These are phyloP conservation scores for Streptanthus diversifolius DNA, from an alignment of 345 rosid genomes.

Conservation along the genomic window DNA sequence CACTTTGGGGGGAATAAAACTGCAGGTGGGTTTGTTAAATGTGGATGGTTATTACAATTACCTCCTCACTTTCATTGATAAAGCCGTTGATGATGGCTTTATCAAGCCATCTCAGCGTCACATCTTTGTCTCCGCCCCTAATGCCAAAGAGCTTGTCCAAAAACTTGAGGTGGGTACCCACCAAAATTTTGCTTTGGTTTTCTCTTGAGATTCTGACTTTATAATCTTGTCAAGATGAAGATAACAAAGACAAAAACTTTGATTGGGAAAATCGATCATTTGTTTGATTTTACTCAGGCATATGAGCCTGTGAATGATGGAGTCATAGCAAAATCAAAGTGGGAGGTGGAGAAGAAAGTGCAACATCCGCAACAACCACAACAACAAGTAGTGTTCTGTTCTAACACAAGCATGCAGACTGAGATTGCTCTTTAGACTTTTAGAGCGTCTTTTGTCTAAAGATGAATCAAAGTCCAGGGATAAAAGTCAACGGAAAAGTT, in stretches of 20 bases:
- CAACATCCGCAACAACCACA: slow-evolving; percentile 30
- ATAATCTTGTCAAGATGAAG: slow-evolving; percentile 8
- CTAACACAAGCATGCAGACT: slow-evolving; percentile 44
- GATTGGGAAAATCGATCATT: not conserved
- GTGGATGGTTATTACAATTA: slow-evolving; percentile 92
- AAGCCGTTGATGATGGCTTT: slow-evolving; percentile 98
- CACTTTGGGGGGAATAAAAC: not conserved
- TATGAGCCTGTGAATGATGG: slow-evolving; percentile 86
- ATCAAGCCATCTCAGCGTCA: slow-evolving; percentile 78
- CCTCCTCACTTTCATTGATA: slow-evolving; percentile 80
- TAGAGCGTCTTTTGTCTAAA: not conserved
- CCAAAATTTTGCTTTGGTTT: slow-evolving; percentile 1
- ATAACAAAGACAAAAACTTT: slow-evolving; percentile 4
- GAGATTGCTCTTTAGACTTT: slow-evolving; percentile 52
- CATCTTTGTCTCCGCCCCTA: slow-evolving; percentile 90
- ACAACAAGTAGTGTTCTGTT: slow-evolving; percentile 29
- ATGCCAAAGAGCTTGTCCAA: slow-evolving; percentile 81
- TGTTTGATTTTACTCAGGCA: slow-evolving; percentile 43
- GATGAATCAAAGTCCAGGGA: too few species aligned
- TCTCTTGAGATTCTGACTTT: slow-evolving; percentile 5
- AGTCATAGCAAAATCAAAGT: slow-evolving; percentile 63
- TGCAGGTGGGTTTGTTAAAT: slow-evolving; percentile 91
- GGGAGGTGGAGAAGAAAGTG: slow-evolving; percentile 64
- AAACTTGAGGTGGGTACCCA: slow-evolving; percentile 77
- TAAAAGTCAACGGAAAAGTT: too few species aligned